A percentile compares a stretch with the other conserved stretches of the same genome.
Conservation (phyloP, 345 rosid species). For the Arabis hirsuta region DNA sequence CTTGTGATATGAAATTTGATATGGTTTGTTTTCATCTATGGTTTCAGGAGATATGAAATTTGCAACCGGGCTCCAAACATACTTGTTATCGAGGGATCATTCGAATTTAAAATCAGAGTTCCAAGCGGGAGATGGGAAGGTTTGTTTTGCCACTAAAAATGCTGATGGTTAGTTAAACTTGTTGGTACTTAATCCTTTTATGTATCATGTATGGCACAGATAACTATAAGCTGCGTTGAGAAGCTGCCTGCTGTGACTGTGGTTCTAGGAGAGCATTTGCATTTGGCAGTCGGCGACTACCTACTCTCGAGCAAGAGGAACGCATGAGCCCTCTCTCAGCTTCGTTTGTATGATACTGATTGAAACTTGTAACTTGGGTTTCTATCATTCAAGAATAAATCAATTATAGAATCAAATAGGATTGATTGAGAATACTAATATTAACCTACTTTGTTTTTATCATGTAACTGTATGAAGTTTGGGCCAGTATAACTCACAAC, state of each 20-base stretch:
- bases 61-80: constrained; percentile 59
- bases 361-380: no score
- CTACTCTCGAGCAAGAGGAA: constrained; percentile 4
- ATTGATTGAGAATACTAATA: no score
- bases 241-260: constrained; percentile 57
- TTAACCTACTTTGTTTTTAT: no score
- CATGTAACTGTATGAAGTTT: no score
- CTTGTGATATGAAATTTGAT: no score
- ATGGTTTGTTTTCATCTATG: no score
- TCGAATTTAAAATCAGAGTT: constrained; percentile 71
- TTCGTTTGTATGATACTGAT: no score
- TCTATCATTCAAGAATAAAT: no score
- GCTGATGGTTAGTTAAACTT: not conserved
- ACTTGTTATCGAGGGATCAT: constrained; percentile 77
- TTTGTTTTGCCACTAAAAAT: constrained; percentile 35
- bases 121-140: constrained; percentile 80
- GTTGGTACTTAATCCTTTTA: not conserved
- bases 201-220: constrained; percentile 51
- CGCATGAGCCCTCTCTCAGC: constrained; percentile 9
- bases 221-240: constrained; percentile 60
- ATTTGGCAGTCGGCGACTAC: constrained; percentile 63
- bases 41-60: constrained; percentile 65
- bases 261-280: constrained; percentile 61
- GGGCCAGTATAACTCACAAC: no score
- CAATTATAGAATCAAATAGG: no score